Evolutionary conservation across 1,139 yeast genomes (phyloP).

Genomic region (Suhomyces bribrorum): DNA sequence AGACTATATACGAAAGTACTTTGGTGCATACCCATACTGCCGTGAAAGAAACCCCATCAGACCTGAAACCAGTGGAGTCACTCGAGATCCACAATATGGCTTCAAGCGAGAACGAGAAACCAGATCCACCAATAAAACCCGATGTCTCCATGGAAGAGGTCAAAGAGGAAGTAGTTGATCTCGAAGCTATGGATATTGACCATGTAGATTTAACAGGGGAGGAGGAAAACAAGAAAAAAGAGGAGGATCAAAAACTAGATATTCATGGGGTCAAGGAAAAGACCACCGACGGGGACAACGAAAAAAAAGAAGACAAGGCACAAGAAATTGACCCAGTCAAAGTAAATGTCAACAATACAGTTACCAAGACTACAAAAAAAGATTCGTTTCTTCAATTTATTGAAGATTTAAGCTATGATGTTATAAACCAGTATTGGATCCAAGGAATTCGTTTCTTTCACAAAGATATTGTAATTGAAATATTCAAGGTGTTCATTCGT

Average conservation of each 20-base stretch:
- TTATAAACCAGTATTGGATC: constrained; percentile 65
- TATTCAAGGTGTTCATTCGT: constrained; percentile 51
- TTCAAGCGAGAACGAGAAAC: too few relatives aligned
- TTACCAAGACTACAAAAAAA: constrained; percentile 16
- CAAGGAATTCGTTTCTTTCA: constrained; percentile 66
- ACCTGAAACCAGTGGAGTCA: neutral
- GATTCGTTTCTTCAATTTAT: constrained; percentile 52
- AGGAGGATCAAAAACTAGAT: constrained; percentile 5
- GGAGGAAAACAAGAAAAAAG: constrained; percentile 11
- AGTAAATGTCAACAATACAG: neutral
- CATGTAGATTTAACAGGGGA: constrained; percentile 7
- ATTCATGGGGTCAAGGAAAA: constrained; percentile 6
- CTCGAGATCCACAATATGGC: too few relatives aligned
- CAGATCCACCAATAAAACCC: neutral
- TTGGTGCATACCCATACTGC: constrained; percentile 48
- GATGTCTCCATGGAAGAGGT: constrained; percentile 2
- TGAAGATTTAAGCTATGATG: constrained; percentile 70
- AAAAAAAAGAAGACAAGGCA: neutral
- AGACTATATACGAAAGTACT: constrained; percentile 69
- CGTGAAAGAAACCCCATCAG: constrained; percentile 13
- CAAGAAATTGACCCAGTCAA: neutral
- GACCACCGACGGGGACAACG: constrained; percentile 5
- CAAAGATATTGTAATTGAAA: constrained; percentile 63
- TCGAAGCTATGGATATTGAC: constrained; percentile 11
- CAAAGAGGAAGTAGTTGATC: constrained; percentile 1